Percentiles rank a stretch among this genome's conserved stretches.
phyloP scores from a whole-genome alignment of 2,329 filamentous ascomycete genomes.

The Tolypocladium sp. region DNA sequence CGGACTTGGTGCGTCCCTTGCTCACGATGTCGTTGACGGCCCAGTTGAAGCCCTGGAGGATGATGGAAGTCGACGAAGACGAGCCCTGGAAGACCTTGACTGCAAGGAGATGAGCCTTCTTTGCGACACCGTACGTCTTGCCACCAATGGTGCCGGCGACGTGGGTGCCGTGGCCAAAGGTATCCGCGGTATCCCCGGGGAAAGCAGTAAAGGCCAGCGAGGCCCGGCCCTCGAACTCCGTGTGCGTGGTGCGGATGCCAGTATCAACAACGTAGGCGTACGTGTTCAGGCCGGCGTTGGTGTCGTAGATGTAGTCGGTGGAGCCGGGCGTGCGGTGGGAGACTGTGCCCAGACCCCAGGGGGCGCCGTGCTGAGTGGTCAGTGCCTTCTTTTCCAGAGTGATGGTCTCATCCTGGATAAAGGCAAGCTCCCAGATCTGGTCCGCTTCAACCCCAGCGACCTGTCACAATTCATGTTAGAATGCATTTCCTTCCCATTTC shows the following conservation, averaged over 20 bases:
- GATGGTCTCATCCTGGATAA: slow-evolving; percentile 7
- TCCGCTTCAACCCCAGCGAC: slow-evolving; percentile 20
- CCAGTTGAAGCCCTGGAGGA: slow-evolving; percentile 27
- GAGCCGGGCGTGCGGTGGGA: slow-evolving; percentile 17
- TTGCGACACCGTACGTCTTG: slow-evolving; percentile 29
- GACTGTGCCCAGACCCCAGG: slow-evolving; percentile 24
- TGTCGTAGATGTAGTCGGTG: slow-evolving; percentile 39
- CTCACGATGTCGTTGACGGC: slow-evolving; percentile 34
- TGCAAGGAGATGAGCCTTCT: slow-evolving; percentile 31
- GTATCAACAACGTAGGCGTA: slow-evolving; percentile 56
- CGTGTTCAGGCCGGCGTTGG: slow-evolving; percentile 36
- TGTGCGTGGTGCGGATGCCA: slow-evolving; percentile 45
- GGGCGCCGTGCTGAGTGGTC: slow-evolving; percentile 17
- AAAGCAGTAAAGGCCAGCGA: slow-evolving; percentile 16
- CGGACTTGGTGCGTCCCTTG: slow-evolving; percentile 25
- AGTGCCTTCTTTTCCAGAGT: slow-evolving; percentile 14
- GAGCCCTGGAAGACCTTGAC: slow-evolving; percentile 34
- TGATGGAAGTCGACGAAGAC: slow-evolving; percentile 17
- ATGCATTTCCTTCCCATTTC: neutral
- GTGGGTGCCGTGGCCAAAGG: slow-evolving; percentile 33
- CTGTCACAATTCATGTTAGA: slow-evolving; percentile 5
- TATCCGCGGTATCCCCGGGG: slow-evolving; percentile 15
- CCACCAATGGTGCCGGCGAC: slow-evolving; percentile 26
- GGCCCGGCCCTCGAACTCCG: slow-evolving; percentile 45
- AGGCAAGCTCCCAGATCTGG: slow-evolving; percentile 17